These are phyloP conservation scores for Metschnikowia cubensis DNA, from an alignment of 805 yeast genomes.

Conservation along the genomic window DNA sequence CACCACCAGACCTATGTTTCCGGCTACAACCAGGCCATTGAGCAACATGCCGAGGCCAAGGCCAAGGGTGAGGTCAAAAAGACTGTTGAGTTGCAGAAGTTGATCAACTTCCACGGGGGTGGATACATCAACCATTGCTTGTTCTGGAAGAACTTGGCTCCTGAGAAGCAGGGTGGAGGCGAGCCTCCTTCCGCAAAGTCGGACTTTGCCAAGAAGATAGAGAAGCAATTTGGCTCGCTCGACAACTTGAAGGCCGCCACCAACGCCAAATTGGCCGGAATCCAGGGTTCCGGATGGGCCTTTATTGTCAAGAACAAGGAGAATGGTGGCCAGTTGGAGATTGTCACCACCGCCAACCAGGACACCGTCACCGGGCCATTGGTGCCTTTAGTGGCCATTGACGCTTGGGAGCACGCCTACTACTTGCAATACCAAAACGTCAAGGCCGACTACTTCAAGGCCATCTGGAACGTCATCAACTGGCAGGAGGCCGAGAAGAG, in stretches of 20 bases:
- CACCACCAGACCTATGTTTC: constrained; percentile 50
- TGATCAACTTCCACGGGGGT: constrained; percentile 49
- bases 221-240: constrained; percentile 43
- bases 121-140: constrained; percentile 49
- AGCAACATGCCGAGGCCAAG: constrained; percentile 34
- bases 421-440: constrained; percentile 51
- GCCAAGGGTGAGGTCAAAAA: constrained; percentile 37
- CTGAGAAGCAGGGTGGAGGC: constrained; percentile 40
- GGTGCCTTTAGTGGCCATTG: constrained; percentile 47
- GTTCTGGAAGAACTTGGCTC: constrained; percentile 49
- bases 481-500: constrained; percentile 50
- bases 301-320: constrained; percentile 45
- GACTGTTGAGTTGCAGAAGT: constrained; percentile 41
- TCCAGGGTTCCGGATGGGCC: constrained; percentile 55
- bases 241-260: constrained; percentile 40
- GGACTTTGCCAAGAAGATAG: constrained; percentile 36
- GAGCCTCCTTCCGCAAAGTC: constrained; percentile 23
- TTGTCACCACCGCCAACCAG: constrained; percentile 45
- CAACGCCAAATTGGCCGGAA: constrained; percentile 42
- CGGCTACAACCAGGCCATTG: constrained; percentile 44
- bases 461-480: constrained; percentile 48
- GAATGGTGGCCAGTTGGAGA: constrained; percentile 40
- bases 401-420: constrained; percentile 55
- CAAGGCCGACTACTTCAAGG: constrained; percentile 47
- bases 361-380: constrained; percentile 44